Evolutionary conservation across 768 basidiomycete genomes (phyloP).

Genomic region (Infundibulicybe gibba): DNA sequence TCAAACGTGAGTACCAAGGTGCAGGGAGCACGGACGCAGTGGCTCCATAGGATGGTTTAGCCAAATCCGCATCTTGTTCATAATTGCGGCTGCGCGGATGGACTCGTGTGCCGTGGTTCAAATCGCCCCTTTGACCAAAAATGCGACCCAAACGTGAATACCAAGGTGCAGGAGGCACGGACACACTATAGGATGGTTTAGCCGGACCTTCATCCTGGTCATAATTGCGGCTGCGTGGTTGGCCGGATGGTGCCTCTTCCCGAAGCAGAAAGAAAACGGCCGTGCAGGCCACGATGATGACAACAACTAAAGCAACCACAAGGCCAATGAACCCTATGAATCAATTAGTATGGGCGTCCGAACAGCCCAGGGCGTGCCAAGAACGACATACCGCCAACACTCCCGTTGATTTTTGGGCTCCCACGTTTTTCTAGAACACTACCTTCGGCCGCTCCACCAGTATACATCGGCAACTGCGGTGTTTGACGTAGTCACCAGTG

Average conservation of each 20-base stretch:
- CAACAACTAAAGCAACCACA: constrained; percentile 47
- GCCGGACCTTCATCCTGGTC: constrained; percentile 3
- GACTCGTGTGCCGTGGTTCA: not conserved
- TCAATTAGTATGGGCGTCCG: not conserved
- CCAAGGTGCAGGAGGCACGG: not conserved
- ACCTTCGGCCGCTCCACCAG: not conserved
- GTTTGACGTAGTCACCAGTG: no score
- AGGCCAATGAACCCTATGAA: constrained; percentile 55
- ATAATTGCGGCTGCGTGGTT: constrained; percentile 13
- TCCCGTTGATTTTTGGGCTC: constrained; percentile 46
- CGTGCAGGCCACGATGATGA: constrained; percentile 50
- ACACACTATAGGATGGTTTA: constrained; percentile 8
- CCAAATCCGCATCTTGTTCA: constrained; percentile 1
- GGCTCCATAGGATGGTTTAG: constrained; percentile 9
- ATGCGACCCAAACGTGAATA: not conserved
- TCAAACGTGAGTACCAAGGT: not conserved
- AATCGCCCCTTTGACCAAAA: not conserved
- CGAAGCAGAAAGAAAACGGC: constrained; percentile 57
- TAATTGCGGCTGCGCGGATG: no score
- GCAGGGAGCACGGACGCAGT: not conserved
- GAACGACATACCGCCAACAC: constrained; percentile 38
- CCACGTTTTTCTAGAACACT: constrained; percentile 21
- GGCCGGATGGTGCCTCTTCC: constrained; percentile 39
- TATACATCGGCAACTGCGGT: no score
- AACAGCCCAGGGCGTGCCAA: not conserved